Evolutionary conservation across 768 basidiomycete genomes (phyloP).

Genomic region (Auricularia sp.): DNA sequence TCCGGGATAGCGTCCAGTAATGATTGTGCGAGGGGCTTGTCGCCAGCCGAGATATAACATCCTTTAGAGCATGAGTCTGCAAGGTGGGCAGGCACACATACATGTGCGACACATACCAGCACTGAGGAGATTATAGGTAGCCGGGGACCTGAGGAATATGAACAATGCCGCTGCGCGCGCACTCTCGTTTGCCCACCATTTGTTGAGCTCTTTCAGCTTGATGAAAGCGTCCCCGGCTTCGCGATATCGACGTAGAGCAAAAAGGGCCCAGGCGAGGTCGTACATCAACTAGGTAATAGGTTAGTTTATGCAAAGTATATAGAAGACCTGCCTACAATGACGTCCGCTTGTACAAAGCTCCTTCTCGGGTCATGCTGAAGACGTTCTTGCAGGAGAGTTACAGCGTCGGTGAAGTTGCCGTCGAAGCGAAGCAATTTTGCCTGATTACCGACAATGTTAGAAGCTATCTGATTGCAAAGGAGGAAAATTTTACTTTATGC

Average conservation of each 20-base stretch:
- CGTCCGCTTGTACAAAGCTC: conserved; percentile 63
- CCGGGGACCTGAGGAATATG: conserved; percentile 48
- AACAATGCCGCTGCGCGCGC: no score
- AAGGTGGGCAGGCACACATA: no score
- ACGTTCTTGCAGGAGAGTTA: conserved; percentile 48
- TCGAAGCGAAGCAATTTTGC: conserved; percentile 72
- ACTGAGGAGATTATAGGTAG: conserved; percentile 68
- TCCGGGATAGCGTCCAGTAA: conserved; percentile 54
- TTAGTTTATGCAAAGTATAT: not conserved
- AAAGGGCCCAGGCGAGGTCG: conserved; percentile 69
- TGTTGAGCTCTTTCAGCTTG: conserved; percentile 54
- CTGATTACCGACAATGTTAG: conserved; percentile 21
- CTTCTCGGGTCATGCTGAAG: conserved; percentile 41
- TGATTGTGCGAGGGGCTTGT: conserved; percentile 48
- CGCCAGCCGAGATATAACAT: conserved; percentile 50
- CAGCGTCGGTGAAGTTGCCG: conserved; percentile 53
- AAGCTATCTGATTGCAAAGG: not conserved
- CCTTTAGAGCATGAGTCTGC: conserved; percentile 25
- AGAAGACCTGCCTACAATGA: conserved; percentile 36
- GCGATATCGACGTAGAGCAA: conserved; percentile 52
- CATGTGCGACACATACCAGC: conserved; percentile 34
- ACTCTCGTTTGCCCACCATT: conserved; percentile 36
- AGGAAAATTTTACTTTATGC: conserved; percentile 39
- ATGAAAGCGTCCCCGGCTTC: conserved; percentile 63
- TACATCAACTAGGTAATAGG: conserved; percentile 47